Base-by-base conservation (phyloP, 2,329 filamentous ascomycete species). In the Dothideomycetes sp. region DNA sequence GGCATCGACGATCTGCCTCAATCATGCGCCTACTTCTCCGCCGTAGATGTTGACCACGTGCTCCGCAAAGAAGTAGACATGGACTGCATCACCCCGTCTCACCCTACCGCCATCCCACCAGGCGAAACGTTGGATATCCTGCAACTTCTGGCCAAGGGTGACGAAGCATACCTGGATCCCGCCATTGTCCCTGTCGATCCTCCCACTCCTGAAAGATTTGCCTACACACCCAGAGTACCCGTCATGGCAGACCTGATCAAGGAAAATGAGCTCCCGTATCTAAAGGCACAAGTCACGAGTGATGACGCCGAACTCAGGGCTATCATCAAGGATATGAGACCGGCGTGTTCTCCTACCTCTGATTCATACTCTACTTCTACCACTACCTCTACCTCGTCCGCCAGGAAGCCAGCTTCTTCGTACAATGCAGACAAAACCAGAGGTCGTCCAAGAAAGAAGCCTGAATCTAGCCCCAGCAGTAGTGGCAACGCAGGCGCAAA, bases 51-150 rank as follows among this genome's bases (percentile, higher is more conserved):
- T 48, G 91, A 98, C 55, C 80, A 86, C 51, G 88, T 98, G 3
- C 70, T 98, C n/a, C 77, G 91, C 37, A 98, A 98, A 58, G 91
- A 98, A 61, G 93, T 98, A 3, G 83, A 98, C 58, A 94, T 98
- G 85, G 84, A 94, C 54, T 98, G 91, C 57, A 64, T 96, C 32
- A 98, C 91, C 0, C 91, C 91, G 1, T 91, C 83, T 32, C 84
- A 98, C 59, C 73, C 74, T 0, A 70, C 73, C 0, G 70, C 80
- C 19, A 96, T 98, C 31, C 72, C 84, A 0, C 81, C 79, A 2
- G 91, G 93, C 27, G 88, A 96, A 62, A 87, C 78, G 45, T 60
- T 98, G 7, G 88, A 94, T 55, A 94, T 98, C 40, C 56, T 62
- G 3, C 61, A 79, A n/a, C 72, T 98, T 1, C 73, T 98, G 2